These are phyloP conservation scores for Lodderomyces orthopsilosis DNA, from an alignment of 1,139 yeast species.

Conservation along the genomic window DNA sequence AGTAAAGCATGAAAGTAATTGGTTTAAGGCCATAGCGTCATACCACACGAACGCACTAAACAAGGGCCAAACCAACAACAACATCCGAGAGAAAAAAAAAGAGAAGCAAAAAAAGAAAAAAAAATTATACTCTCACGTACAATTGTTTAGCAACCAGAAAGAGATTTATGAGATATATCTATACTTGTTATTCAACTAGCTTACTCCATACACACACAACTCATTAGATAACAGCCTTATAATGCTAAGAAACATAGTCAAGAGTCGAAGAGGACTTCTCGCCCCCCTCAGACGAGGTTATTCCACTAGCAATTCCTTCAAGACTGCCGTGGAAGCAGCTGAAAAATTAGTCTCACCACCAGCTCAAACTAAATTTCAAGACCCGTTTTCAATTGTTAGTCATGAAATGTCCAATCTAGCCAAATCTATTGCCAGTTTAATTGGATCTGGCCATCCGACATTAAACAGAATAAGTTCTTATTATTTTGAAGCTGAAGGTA, in stretches of 20 bases:
- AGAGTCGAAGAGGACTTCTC: neutral
- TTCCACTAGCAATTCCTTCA: constrained; percentile 20
- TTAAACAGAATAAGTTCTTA: constrained; percentile 86
- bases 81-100: neutral
- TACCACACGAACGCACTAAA: no score
- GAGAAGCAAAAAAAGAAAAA: neutral
- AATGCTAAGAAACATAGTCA: constrained; percentile 1
- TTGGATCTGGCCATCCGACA: constrained; percentile 93
- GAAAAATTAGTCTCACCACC: constrained; percentile 78
- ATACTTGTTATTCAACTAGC: neutral
- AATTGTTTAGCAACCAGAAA: neutral
- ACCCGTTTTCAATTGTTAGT: constrained; percentile 90
- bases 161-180: neutral
- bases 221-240: neutral
- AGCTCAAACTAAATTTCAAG: constrained; percentile 44
- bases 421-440: constrained; percentile 75
- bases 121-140: neutral
- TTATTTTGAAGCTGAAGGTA: constrained; percentile 94
- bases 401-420: constrained; percentile 92
- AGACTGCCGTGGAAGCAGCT: constrained; percentile 72
- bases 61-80: no score
- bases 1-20: no score
- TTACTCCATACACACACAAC: neutral
- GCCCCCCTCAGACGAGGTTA: neutral
- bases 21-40: no score